A percentile compares a stretch with the other conserved stretches of the same genome.
phyloP scores from a whole-genome alignment of 306 rosid species.

The Pterocarpus macrocarpus region DNA sequence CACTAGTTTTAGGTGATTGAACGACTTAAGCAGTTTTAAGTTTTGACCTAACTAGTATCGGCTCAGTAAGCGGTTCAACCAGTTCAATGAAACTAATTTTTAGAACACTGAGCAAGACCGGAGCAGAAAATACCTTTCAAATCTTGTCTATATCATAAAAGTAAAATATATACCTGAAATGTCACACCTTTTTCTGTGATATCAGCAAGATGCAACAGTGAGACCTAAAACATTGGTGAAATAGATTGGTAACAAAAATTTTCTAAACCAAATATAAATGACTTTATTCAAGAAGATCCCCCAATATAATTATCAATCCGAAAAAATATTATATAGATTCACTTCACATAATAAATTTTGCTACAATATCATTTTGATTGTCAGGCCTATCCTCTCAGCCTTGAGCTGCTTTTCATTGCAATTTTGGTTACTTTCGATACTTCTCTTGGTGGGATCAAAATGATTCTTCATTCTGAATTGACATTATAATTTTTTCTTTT shows the following conservation, averaged over 20 bases:
- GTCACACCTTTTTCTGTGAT: slow-evolving; percentile 97
- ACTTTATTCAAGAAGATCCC: slow-evolving; percentile 35
- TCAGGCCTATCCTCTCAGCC: slow-evolving; percentile 29
- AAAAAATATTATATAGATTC: slow-evolving; percentile 33
- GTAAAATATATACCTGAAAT: slow-evolving; percentile 75
- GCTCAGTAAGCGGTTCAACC: neutral
- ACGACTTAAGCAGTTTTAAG: neutral
- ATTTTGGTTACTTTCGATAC: too few species aligned
- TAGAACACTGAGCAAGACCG: slow-evolving; percentile 21
- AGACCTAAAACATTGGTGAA: slow-evolving; percentile 68
- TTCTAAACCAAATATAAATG: neutral
- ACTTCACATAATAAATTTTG: slow-evolving; percentile 21
- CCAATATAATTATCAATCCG: slow-evolving; percentile 17
- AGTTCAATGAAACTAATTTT: slow-evolving; percentile 8
- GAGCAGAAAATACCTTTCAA: slow-evolving; percentile 29
- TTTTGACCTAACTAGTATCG: neutral
- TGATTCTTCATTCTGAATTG: slow-evolving; percentile 25
- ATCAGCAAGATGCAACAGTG: slow-evolving; percentile 96
- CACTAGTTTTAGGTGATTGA: neutral
- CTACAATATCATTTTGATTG: slow-evolving; percentile 28
- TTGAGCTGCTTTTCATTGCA: neutral
- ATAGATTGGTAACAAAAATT: slow-evolving; percentile 39
- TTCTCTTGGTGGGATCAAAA: too few species aligned
- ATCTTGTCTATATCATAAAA: slow-evolving; percentile 14
- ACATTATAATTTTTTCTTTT: neutral